Evolutionary conservation across 2,329 filamentous ascomycete genomes (phyloP).

Genomic region (Madurella mycetomatis): DNA sequence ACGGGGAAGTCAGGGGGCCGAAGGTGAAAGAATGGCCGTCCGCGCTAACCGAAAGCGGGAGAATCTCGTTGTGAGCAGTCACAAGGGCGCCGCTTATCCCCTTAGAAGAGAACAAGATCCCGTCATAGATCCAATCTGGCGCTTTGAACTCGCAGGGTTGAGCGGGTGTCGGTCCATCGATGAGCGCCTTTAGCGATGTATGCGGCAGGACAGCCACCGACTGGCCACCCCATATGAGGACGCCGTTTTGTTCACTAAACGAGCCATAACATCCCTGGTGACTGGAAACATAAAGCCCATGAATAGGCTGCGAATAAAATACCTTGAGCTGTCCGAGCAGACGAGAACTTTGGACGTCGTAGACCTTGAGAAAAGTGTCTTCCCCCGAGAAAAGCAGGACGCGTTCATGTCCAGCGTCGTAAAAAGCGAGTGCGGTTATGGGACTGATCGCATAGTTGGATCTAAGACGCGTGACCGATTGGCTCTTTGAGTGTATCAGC

Average conservation of each 20-base stretch:
- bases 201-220: conserved; percentile 45
- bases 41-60: conserved; percentile 42
- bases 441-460: conserved; percentile 46
- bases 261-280: not conserved
- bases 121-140: conserved; percentile 76
- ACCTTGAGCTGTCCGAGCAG: conserved; percentile 44
- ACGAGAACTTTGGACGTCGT: conserved; percentile 37
- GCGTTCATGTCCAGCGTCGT: conserved; percentile 30
- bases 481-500: conserved; percentile 12
- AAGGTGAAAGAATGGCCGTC: conserved; percentile 34
- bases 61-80: conserved; percentile 82
- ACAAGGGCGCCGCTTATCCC: conserved; percentile 53
- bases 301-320: conserved; percentile 66
- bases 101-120: conserved; percentile 45
- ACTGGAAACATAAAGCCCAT: conserved; percentile 58
- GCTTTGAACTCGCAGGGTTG: conserved; percentile 40
- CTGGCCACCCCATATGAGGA: conserved; percentile 68
- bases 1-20: conserved; percentile 54
- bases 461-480: conserved; percentile 14
- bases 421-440: conserved; percentile 57
- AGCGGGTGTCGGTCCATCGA: conserved; percentile 22
- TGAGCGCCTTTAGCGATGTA: conserved; percentile 33
- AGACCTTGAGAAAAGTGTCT: conserved; percentile 54
- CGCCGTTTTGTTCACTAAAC: conserved; percentile 13
- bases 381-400: conserved; percentile 55